phyloP scores from a whole-genome alignment of 371 early-diverging fungal genomes.

The Chytridiales sp. region DNA sequence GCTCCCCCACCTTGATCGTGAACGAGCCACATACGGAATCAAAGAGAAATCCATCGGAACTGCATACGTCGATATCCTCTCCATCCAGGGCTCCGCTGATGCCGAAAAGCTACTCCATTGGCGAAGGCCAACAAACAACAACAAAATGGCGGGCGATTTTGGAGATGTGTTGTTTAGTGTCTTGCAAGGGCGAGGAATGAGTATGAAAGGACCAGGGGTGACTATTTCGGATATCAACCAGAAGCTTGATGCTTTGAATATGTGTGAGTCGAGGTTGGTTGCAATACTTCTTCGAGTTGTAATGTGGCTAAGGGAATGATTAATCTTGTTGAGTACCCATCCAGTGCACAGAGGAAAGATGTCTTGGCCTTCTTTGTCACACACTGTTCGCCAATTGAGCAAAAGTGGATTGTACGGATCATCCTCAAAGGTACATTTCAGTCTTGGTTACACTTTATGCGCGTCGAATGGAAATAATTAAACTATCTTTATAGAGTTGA shows the following conservation, averaged over 20 bases:
- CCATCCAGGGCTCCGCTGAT: constrained; percentile 43
- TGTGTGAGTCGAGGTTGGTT: too few species aligned
- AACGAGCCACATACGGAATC: constrained; percentile 59
- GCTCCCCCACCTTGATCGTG: constrained; percentile 68
- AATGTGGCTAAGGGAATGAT: too few species aligned
- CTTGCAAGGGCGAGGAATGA: constrained; percentile 44
- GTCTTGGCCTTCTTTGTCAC: constrained; percentile 56
- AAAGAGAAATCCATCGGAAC: constrained; percentile 69
- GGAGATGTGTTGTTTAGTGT: constrained; percentile 51
- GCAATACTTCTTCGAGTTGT: too few species aligned
- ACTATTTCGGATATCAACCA: constrained; percentile 36
- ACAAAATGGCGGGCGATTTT: constrained; percentile 48
- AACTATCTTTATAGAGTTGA: constrained; percentile 51
- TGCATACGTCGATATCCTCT: constrained; percentile 58
- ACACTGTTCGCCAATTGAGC: constrained; percentile 63
- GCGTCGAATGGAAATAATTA: too few species aligned
- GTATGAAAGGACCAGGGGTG: constrained; percentile 21
- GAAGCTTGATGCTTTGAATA: constrained; percentile 46
- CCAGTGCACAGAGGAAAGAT: constrained; percentile 41
- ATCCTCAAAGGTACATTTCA: constrained; percentile 60
- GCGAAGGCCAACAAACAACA: constrained; percentile 48
- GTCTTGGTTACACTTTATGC: not conserved
- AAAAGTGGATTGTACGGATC: constrained; percentile 73
- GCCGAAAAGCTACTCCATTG: constrained; percentile 61
- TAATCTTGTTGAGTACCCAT: too few species aligned